These are phyloP conservation scores for Kodamaea kakaduensis DNA, from an alignment of 805 yeast species.

Conservation along the genomic window DNA sequence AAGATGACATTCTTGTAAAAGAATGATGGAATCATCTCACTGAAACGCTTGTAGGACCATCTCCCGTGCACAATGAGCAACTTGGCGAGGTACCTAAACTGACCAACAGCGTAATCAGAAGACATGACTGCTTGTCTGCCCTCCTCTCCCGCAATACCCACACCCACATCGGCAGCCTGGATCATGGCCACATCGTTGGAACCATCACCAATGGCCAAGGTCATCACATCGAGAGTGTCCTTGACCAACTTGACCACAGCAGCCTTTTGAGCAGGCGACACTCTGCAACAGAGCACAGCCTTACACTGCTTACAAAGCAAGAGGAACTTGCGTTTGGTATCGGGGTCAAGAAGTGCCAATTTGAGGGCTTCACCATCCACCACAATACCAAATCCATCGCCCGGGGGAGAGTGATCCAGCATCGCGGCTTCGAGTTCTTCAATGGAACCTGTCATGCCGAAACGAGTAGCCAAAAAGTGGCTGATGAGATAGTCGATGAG, in stretches of 20 bases:
- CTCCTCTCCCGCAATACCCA: conserved; percentile 85
- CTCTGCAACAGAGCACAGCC: conserved; percentile 79
- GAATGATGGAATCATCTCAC: conserved; percentile 76
- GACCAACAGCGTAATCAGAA: conserved; percentile 79
- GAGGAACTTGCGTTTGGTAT: conserved; percentile 49
- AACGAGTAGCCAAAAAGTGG: conserved; percentile 51
- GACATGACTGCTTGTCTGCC: conserved; percentile 88
- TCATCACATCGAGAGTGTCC: conserved; percentile 62
- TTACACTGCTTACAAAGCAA: conserved; percentile 71
- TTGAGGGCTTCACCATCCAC: conserved; percentile 68
- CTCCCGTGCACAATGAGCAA: conserved; percentile 76
- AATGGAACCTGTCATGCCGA: conserved; percentile 54
- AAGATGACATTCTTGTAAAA: conserved; percentile 74
- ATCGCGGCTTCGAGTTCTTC: conserved; percentile 56
- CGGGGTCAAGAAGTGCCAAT: conserved; percentile 37
- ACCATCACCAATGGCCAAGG: conserved; percentile 82
- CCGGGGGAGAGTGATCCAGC: conserved; percentile 62
- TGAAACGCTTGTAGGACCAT: conserved; percentile 72
- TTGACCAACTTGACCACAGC: conserved; percentile 67
- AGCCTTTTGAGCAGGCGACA: conserved; percentile 81
- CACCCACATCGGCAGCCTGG: conserved; percentile 80
- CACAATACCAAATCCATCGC: conserved; percentile 53
- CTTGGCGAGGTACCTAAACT: conserved; percentile 63
- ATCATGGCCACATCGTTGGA: conserved; percentile 88
- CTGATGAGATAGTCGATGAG: conserved; percentile 46